A percentile compares a stretch with the other conserved stretches of the same genome.
These are phyloP conservation scores for Metarhizium humberi DNA, from an alignment of 2,329 filamentous ascomycete species.

Conservation along the genomic window DNA sequence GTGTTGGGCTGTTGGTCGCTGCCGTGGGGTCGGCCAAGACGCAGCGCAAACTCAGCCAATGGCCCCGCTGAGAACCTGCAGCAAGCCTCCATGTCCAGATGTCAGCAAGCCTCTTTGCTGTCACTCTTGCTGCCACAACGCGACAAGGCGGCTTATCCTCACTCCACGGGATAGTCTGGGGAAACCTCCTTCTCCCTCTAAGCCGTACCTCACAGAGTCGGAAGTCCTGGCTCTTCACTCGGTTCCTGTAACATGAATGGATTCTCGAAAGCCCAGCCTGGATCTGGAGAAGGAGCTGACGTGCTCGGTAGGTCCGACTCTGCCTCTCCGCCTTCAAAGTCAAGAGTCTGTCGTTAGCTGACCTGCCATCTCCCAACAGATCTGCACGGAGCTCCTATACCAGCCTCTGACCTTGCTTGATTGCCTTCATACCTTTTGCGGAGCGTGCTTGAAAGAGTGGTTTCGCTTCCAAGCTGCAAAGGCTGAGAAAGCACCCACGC, in stretches of 20 bases:
- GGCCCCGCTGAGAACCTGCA: neutral
- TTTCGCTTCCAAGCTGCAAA: slow-evolving; percentile 69
- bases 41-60: neutral
- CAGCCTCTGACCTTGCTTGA: slow-evolving; percentile 86
- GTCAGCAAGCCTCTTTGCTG: no score
- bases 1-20: neutral
- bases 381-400: slow-evolving; percentile 91
- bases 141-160: neutral
- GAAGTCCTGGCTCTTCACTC: neutral
- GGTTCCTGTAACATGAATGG: slow-evolving; percentile 32
- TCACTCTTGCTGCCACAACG: neutral
- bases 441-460: slow-evolving; percentile 92
- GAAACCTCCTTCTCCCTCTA: neutral
- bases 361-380: slow-evolving; percentile 41
- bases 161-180: no score
- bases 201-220: neutral
- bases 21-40: neutral
- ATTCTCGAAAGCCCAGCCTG: slow-evolving; percentile 39
- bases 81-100: neutral
- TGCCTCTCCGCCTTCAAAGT: neutral
- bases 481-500: slow-evolving; percentile 40
- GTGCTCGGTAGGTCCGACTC: slow-evolving; percentile 63
- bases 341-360: neutral
- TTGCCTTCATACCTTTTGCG: slow-evolving; percentile 93
- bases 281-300: slow-evolving; percentile 91